Percentiles rank a stretch among this genome's conserved stretches.
Conservation (phyloP, 23 red algal genomes). For the Gracilaria domingensis region DNA sequence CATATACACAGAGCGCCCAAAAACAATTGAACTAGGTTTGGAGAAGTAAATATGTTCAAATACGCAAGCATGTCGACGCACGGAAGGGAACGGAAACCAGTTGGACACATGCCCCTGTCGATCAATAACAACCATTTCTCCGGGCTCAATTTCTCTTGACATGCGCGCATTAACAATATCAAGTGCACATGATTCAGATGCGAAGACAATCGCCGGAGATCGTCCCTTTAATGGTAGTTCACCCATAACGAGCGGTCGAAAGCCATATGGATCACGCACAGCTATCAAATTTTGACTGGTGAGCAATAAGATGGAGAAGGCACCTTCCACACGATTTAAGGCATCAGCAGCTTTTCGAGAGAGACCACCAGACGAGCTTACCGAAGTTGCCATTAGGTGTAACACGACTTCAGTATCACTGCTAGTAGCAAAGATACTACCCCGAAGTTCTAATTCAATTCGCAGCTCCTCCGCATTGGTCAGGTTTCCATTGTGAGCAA, state of each 20-base stretch:
- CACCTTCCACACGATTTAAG: slow-evolving; percentile 91
- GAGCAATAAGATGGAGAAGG: slow-evolving; percentile 89
- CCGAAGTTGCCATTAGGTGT: slow-evolving; percentile 97
- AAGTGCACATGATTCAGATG: slow-evolving; percentile 90
- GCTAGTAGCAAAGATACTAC: slow-evolving; percentile 95
- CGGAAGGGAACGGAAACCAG: slow-evolving; percentile 87
- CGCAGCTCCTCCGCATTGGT: slow-evolving; percentile 87
- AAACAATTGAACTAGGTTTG: slow-evolving; percentile 87
- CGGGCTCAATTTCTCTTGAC: slow-evolving; percentile 94
- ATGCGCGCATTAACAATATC: slow-evolving; percentile 89
- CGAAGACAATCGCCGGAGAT: slow-evolving; percentile 66
- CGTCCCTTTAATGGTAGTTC: slow-evolving; percentile 45
- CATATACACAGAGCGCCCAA: slow-evolving; percentile 95
- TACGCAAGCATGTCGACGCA: slow-evolving; percentile 86
- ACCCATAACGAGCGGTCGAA: slow-evolving; percentile 95
- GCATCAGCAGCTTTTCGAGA: slow-evolving; percentile 83
- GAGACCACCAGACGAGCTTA: slow-evolving; percentile 51
- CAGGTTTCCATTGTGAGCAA: slow-evolving; percentile 98
- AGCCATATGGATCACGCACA: slow-evolving; percentile 94
- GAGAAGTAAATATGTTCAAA: slow-evolving; percentile 99
- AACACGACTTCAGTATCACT: slow-evolving; percentile 97
- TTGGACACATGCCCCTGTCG: slow-evolving; percentile 53
- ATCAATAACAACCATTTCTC: slow-evolving; percentile 89
- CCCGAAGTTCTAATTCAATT: slow-evolving; percentile 87
- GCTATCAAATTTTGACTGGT: slow-evolving; percentile 73